Percentiles rank a stretch among this genome's conserved stretches.
phyloP scores from a whole-genome alignment of 2,329 filamentous ascomycete genomes.

The Pseudomassariella vexata region DNA sequence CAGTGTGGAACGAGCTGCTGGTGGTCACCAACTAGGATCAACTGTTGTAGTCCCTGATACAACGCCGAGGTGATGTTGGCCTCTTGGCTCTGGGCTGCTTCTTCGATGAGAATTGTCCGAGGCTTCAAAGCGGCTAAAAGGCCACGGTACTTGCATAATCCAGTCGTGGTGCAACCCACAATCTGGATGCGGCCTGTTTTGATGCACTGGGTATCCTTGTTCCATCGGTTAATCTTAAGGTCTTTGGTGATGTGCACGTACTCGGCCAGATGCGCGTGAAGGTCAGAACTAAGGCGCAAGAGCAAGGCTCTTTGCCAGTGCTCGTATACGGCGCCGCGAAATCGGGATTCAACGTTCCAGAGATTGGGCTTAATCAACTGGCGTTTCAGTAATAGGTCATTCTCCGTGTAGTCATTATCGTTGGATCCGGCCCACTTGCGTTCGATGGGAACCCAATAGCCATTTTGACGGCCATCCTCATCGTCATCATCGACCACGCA shows the following conservation, averaged over 20 bases:
- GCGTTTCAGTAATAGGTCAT: constrained; percentile 25
- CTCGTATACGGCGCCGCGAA: constrained; percentile 62
- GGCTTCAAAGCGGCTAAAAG: constrained; percentile 63
- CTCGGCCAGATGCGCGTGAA: constrained; percentile 42
- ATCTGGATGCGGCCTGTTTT: constrained; percentile 36
- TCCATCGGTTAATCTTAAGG: constrained; percentile 52
- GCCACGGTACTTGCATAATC: constrained; percentile 72
- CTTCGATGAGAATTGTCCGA: constrained; percentile 67
- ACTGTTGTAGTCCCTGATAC: constrained; percentile 45
- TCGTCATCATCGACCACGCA: constrained; percentile 27
- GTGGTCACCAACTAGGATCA: constrained; percentile 68
- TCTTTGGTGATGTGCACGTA: constrained; percentile 46
- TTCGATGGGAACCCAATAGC: constrained; percentile 33
- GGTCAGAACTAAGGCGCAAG: constrained; percentile 31
- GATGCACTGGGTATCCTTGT: constrained; percentile 46
- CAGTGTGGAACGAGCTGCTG: constrained; percentile 70
- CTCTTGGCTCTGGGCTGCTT: constrained; percentile 72
- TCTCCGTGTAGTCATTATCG: constrained; percentile 13
- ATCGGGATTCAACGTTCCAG: constrained; percentile 48
- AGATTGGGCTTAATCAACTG: constrained; percentile 43
- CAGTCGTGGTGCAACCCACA: constrained; percentile 69
- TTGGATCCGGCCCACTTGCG: constrained; percentile 33
- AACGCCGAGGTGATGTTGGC: constrained; percentile 49
- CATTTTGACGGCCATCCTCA: constrained; percentile 34
- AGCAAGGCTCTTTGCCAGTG: constrained; percentile 54